Percentiles rank a stretch among this genome's conserved stretches.
phyloP scores from a whole-genome alignment of 371 early-diverging fungal genomes.

The Scutellospora calospora region DNA sequence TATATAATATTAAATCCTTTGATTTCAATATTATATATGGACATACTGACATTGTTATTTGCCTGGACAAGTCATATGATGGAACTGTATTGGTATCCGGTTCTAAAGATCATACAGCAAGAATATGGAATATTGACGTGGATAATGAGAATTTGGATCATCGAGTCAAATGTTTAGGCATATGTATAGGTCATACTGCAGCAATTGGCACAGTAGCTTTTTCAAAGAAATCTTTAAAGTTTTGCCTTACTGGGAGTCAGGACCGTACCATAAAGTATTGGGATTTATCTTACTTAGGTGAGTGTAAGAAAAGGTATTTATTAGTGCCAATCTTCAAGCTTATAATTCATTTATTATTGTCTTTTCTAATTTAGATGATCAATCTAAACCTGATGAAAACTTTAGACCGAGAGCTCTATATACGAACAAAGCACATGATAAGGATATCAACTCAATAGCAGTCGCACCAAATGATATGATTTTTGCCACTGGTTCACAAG shows the following conservation, averaged over 20 bases:
- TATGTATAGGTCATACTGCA: constrained; percentile 91
- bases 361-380: constrained; percentile 52
- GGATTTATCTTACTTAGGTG: constrained; percentile 72
- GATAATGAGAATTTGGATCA: constrained; percentile 58
- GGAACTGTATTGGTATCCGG: constrained; percentile 83
- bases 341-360: not conserved
- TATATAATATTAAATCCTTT: constrained; percentile 83
- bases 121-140: constrained; percentile 75
- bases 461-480: constrained; percentile 92
- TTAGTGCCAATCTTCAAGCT: not conserved
- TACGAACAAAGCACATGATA: constrained; percentile 96
- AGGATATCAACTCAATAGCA: constrained; percentile 95
- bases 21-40: constrained; percentile 89
- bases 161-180: constrained; percentile 71
- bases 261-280: constrained; percentile 96
- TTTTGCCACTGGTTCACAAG: constrained; percentile 97
- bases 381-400: constrained; percentile 55
- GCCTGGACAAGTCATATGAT: constrained; percentile 72
- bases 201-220: constrained; percentile 87
- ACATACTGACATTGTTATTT: constrained; percentile 88
- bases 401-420: constrained; percentile 72
- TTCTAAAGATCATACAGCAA: constrained; percentile 88
- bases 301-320: not conserved
- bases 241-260: constrained; percentile 87
- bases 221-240: constrained; percentile 60